Conservation (phyloP, 2,329 filamentous ascomycete species). For the Scolecobasidium constrictum region DNA sequence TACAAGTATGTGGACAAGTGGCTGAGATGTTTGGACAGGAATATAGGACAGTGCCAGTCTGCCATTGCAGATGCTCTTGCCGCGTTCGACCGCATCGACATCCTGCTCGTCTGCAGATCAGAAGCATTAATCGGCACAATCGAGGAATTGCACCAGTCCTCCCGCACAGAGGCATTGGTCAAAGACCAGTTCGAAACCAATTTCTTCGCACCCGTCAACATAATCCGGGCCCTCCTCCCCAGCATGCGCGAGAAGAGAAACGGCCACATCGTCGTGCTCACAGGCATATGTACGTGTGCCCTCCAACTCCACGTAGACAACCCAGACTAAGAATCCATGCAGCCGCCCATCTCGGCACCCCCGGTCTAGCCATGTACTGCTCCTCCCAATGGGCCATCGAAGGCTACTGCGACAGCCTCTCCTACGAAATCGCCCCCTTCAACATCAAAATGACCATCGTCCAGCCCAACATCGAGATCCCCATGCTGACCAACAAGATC, state of each 20-base stretch:
- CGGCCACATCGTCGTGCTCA: constrained; percentile 83
- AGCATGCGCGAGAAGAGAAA: constrained; percentile 68
- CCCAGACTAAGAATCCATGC: no score
- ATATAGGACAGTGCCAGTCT: constrained; percentile 64
- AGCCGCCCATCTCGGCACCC: constrained; percentile 83
- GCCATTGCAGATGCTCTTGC: constrained; percentile 79
- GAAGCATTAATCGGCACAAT: constrained; percentile 85
- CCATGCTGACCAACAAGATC: constrained; percentile 76
- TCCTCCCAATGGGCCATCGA: constrained; percentile 91
- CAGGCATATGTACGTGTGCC: constrained; percentile 64
- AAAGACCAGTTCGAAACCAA: constrained; percentile 89
- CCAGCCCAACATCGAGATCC: constrained; percentile 89
- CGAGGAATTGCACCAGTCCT: constrained; percentile 71
- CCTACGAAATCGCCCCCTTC: constrained; percentile 91
- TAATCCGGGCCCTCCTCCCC: constrained; percentile 80
- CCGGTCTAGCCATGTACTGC: constrained; percentile 81
- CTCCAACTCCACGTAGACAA: neutral
- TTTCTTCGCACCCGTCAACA: constrained; percentile 93
- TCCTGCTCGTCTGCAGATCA: constrained; percentile 79
- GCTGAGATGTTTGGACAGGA: no score
- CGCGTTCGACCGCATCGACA: constrained; percentile 78
- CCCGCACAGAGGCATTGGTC: constrained; percentile 64
- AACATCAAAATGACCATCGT: constrained; percentile 95
- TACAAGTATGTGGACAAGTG: neutral
- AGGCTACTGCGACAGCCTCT: constrained; percentile 86